These are phyloP conservation scores for Lactifluus echinatus DNA, from an alignment of 768 basidiomycete species.

Conservation along the genomic window DNA sequence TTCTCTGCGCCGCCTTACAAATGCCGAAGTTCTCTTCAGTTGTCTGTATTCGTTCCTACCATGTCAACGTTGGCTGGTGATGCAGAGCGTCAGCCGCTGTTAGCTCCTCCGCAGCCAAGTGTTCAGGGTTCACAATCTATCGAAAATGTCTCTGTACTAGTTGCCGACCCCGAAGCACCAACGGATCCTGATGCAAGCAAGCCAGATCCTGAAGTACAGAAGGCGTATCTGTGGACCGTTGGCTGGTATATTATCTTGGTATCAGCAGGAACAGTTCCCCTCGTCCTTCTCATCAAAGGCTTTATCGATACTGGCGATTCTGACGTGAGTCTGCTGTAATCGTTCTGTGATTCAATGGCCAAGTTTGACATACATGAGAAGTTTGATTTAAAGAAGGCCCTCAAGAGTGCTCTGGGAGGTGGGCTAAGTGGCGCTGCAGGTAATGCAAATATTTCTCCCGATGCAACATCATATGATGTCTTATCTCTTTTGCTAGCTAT, in stretches of 20 bases:
- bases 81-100: slow-evolving; percentile 6
- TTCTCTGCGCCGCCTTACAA: too few relatives aligned
- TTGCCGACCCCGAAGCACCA: neutral
- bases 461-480: neutral
- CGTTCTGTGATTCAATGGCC: neutral
- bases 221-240: slow-evolving; percentile 25
- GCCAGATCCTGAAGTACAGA: slow-evolving; percentile 11
- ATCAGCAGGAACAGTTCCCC: slow-evolving; percentile 30
- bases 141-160: neutral
- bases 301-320: slow-evolving; percentile 62
- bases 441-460: slow-evolving; percentile 23
- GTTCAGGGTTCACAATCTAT: neutral
- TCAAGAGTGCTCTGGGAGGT: slow-evolving; percentile 81
- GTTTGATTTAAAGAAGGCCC: slow-evolving; percentile 73
- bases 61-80: slow-evolving; percentile 2
- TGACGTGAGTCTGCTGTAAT: slow-evolving; percentile 38
- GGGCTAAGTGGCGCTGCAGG: slow-evolving; percentile 85
- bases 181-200: neutral
- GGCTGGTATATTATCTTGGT: slow-evolving; percentile 30
- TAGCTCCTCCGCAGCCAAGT: neutral
- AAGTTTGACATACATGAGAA: slow-evolving; percentile 26
- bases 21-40: too few relatives aligned
- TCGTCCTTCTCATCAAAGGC: slow-evolving; percentile 56
- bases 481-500: slow-evolving; percentile 47
- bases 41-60: neutral